phyloP scores from a whole-genome alignment of 129 eudicot genomes.

The Calendula officinalis region DNA sequence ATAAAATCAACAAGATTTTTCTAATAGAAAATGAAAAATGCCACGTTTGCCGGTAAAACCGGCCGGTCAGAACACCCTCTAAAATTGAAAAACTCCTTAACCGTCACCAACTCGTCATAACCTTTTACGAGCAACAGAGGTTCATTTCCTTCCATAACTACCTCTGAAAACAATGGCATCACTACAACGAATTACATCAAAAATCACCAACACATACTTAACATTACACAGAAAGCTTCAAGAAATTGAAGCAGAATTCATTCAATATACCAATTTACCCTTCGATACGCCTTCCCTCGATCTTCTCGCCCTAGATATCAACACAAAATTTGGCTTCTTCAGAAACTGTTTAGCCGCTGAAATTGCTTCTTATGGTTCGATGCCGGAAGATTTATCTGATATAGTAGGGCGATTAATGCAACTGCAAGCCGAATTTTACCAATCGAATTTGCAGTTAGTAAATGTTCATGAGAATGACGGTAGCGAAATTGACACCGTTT shows the following conservation, averaged over 20 bases:
- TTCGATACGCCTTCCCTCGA: background rate
- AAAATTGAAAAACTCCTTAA: too few relatives aligned
- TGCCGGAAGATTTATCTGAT: background rate
- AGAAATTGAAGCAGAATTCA: conserved; percentile 7
- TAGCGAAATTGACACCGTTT: background rate
- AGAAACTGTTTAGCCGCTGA: conserved; percentile 7
- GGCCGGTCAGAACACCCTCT: too few relatives aligned
- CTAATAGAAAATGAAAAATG: too few relatives aligned
- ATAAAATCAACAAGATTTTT: too few relatives aligned
- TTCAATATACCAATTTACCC: conserved; percentile 3
- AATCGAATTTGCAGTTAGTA: background rate
- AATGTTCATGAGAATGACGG: conserved; percentile 2
- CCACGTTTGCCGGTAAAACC: too few relatives aligned
- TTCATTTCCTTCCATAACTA: too few relatives aligned
- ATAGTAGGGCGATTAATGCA: background rate
- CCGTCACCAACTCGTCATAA: too few relatives aligned
- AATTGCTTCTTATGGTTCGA: background rate
- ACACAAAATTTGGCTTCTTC: background rate
- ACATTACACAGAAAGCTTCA: conserved; percentile 1
- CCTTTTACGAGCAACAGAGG: too few relatives aligned
- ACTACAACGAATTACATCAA: background rate
- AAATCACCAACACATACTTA: conserved; percentile 3
- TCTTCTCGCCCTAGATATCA: background rate
- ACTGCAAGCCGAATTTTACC: conserved; percentile 1
- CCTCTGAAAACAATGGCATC: conserved; percentile 1